These are phyloP conservation scores for Globisporangium paddicum DNA, from an alignment of 352 stramenopile species.

Conservation along the genomic window DNA sequence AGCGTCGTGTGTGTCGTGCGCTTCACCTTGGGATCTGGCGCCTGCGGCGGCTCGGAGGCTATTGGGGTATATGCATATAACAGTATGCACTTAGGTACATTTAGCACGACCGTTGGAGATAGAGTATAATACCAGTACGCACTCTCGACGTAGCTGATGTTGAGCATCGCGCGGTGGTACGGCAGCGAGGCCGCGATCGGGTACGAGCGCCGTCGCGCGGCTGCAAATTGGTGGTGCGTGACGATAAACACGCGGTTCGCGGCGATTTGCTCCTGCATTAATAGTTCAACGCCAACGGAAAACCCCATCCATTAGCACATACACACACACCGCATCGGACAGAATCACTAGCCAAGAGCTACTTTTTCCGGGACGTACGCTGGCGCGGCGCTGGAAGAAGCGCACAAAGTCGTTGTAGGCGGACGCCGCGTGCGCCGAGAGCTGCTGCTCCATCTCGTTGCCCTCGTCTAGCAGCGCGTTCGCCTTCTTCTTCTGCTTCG, in stretches of 20 bases:
- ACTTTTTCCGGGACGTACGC: conserved; percentile 46
- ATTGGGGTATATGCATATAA: not conserved
- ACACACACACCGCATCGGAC: not conserved
- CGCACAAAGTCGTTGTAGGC: conserved; percentile 70
- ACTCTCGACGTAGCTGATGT: conserved; percentile 45
- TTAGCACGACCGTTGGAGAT: not conserved
- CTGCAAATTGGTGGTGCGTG: conserved; percentile 24
- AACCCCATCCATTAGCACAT: not conserved
- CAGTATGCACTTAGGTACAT: not conserved
- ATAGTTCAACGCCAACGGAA: not conserved
- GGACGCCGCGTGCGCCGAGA: conserved; percentile 54
- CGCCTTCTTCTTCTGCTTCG: not conserved
- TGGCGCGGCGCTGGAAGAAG: conserved; percentile 48
- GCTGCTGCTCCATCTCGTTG: conserved; percentile 68
- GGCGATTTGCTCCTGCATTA: conserved; percentile 41
- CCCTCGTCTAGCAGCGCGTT: conserved; percentile 12
- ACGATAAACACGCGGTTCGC: conserved; percentile 50
- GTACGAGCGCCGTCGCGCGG: conserved; percentile 21
- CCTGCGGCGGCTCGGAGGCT: conserved; percentile 43
- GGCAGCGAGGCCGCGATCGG: conserved; percentile 17
- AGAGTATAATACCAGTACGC: conserved; percentile 9
- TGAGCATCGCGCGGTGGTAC: conserved; percentile 37
- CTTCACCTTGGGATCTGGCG: conserved; percentile 18
- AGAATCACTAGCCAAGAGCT: not conserved
- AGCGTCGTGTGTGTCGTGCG: conserved; percentile 24